Evolutionary conservation across 2,329 filamentous ascomycete genomes (phyloP), one percentile per base, ranked within the genome.

Genomic region (Hypomyces perniciosus): DNA sequence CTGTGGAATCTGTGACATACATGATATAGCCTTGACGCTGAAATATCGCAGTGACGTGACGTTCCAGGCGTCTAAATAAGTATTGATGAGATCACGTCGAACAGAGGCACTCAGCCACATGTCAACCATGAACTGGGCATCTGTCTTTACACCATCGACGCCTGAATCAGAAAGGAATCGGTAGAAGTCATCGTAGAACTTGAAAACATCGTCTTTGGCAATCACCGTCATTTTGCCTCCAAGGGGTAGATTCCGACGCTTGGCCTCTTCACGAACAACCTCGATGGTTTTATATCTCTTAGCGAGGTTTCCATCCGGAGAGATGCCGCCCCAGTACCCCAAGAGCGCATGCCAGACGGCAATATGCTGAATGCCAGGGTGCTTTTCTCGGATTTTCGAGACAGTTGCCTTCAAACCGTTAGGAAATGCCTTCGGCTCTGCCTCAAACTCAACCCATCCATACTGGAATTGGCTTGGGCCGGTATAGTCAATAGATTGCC

Each of bases 321-420:
- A 81, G 8, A 99, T 83, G 0, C 91, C 91, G 43, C 90, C 92
- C 93, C 93, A 96, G 66, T 96, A 96, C 2, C 91, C 85, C 46
- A 86, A 66, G 0, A 97, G 75, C 1, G 92, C 89, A 70, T 99
- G 93, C 93, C 93, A 99, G 1, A 97, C 92, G 8, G 88, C 89
- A 46, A 97, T 80, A 59, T 96, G 86, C 53, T 86, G 79, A 52
- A 97, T 85, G 53, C 83, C 81, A 1, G 84, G 83, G 60, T 91
- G 81, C 12, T 76, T 77, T 13, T 78, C 69, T 26, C 89, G 83
- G 52, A 97, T 88, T 6, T 80, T 77, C 5, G 76, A 71, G 1
- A 95, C 76, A 0, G 86, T 83, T 6, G 82, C 75, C 62, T 86
- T 88, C 7, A 99, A 73, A 0, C 93, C 93, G 2, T 79, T 73